Evolutionary conservation across 139 green algal genomes (phyloP), one percentile per base, ranked within the genome.

Genomic region (Raphidocelis subcapitata): DNA sequence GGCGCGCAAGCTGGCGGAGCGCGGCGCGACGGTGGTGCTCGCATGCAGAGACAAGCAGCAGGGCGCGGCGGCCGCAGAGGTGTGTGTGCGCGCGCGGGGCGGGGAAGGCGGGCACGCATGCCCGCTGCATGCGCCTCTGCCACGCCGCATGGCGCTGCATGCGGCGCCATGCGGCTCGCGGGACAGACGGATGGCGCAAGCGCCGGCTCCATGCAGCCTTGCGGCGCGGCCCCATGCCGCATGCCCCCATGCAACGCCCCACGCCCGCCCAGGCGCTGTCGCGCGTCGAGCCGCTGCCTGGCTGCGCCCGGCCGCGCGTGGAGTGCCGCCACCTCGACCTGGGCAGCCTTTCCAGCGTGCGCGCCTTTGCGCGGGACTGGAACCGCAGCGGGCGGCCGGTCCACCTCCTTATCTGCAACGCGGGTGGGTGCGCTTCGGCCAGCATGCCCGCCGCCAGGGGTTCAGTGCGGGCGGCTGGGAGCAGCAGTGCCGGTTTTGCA

Each of bases 401-500:
- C 36, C 77, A 94, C 59, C 54, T 90, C 41, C 67, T 95, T 20
- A 73, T 94, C 1, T 86, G 80, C 73, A 79, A 82, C 23, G 70
- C 70, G 2, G 41, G 41, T 49, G 41, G 8, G 41, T 49, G 41
- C 41, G 41, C n/a, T n/a, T n/a, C n/a, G n/a, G n/a, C n/a, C n/a
- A n/a, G n/a, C n/a, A n/a, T n/a, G n/a, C n/a, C n/a, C n/a, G n/a
- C n/a, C n/a, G n/a, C n/a, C n/a, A n/a, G n/a, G n/a, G n/a, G n/a
- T n/a, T n/a, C n/a, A n/a, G n/a, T n/a, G n/a, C n/a, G n/a, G n/a
- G 23, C 32, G 54, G 37, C 68, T 92, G 91, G 64, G 87, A n/a
- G n/a, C n/a, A n/a, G n/a, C n/a, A n/a, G n/a, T n/a, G n/a, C n/a
- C n/a, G n/a, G n/a, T n/a, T n/a, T n/a, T n/a, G n/a, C n/a, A n/a